phyloP scores from a whole-genome alignment of 2,329 filamentous ascomycete species.

The Huntiella abstrusa region DNA sequence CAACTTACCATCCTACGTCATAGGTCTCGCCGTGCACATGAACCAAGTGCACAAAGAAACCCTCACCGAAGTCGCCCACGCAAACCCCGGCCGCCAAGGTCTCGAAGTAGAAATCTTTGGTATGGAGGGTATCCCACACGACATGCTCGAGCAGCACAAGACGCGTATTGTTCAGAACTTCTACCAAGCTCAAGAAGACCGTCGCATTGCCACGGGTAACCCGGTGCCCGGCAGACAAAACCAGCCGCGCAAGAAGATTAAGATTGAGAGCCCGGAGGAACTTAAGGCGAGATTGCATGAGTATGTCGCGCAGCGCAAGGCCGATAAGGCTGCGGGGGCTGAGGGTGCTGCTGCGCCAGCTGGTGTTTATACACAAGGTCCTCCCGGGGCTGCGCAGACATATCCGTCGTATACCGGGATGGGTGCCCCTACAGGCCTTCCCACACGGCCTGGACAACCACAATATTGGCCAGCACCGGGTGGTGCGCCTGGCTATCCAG shows the following conservation, averaged over 20 bases:
- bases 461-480: constrained; percentile 5
- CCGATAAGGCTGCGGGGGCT: constrained; percentile 30
- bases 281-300: constrained; percentile 65
- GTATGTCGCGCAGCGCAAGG: constrained; percentile 49
- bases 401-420: constrained; percentile 23
- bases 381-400: background rate
- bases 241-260: constrained; percentile 49
- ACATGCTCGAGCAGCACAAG: constrained; percentile 65
- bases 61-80: constrained; percentile 75
- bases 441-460: constrained; percentile 21
- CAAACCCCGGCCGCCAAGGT: constrained; percentile 65
- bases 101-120: constrained; percentile 93
- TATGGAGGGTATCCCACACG: constrained; percentile 89
- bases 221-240: constrained; percentile 47
- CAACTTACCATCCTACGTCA: constrained; percentile 1
- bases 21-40: constrained; percentile 89
- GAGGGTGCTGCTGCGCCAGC: too few relatives aligned
- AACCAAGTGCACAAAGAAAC: constrained; percentile 97
- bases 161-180: constrained; percentile 72
- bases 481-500: constrained; percentile 14
- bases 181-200: constrained; percentile 69
- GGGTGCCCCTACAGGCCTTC: constrained; percentile 23
- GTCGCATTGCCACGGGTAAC: constrained; percentile 68
- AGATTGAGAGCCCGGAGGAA: constrained; percentile 57
- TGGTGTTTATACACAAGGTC: background rate